A percentile compares a stretch with the other conserved stretches of the same genome.
Evolutionary conservation across 345 rosid genomes (phyloP).

Genomic region (Hypericum androsaemum): DNA sequence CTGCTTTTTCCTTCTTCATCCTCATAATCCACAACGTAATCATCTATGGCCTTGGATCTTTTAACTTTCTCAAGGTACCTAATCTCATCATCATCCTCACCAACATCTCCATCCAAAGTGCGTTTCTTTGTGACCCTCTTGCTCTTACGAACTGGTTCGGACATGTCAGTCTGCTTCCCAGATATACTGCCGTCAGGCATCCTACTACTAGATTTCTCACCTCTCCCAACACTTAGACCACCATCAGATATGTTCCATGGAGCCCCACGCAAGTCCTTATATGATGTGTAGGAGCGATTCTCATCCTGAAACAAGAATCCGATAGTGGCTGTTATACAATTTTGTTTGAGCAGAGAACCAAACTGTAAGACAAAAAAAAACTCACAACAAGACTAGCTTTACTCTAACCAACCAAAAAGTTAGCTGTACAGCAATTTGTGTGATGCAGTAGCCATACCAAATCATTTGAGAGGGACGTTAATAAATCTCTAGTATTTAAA

Average conservation of each 20-base stretch:
- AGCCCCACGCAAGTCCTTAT: slow-evolving; percentile 15
- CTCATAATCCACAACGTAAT: slow-evolving; percentile 21
- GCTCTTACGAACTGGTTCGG: slow-evolving; percentile 22
- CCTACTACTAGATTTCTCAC: slow-evolving; percentile 18
- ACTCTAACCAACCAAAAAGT: too few relatives aligned
- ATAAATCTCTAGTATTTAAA: background rate
- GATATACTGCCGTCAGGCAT: slow-evolving; percentile 18
- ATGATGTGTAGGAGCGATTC: slow-evolving; percentile 15
- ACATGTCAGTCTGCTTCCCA: slow-evolving; percentile 15
- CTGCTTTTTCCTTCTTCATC: slow-evolving; percentile 19
- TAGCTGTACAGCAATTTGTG: too few relatives aligned
- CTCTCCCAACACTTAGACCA: slow-evolving; percentile 15
- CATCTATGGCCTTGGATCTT: slow-evolving; percentile 13
- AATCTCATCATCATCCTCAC: slow-evolving; percentile 20
- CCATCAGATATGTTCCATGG: slow-evolving; percentile 17
- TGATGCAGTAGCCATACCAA: too few relatives aligned
- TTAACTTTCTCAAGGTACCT: slow-evolving; percentile 21
- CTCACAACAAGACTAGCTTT: background rate
- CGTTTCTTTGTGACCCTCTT: slow-evolving; percentile 19
- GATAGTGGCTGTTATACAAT: background rate
- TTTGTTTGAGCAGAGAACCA: background rate
- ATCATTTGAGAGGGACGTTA: background rate
- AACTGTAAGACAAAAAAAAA: background rate
- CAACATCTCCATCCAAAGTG: slow-evolving; percentile 16
- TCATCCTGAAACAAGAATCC: slow-evolving; percentile 11